phyloP scores from a whole-genome alignment of 2,329 filamentous ascomycete genomes.

The Aspergillus puulaauensis region DNA sequence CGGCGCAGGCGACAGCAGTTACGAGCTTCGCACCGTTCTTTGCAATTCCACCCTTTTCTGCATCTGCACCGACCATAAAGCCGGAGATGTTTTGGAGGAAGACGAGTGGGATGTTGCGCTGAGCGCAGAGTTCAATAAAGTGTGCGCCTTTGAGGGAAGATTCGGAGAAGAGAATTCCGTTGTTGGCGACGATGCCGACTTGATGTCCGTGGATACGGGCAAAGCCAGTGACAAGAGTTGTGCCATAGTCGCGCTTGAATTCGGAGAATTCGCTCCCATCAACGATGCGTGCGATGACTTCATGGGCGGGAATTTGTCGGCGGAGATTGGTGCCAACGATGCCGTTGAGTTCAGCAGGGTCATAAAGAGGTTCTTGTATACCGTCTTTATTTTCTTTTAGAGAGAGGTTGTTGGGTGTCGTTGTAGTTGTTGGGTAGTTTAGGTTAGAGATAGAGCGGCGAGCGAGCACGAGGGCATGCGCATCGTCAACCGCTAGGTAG shows the following conservation, averaged over 20 bases:
- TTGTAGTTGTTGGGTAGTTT: constrained; percentile 69
- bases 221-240: constrained; percentile 88
- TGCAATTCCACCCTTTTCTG: constrained; percentile 91
- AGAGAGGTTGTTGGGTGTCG: constrained; percentile 23
- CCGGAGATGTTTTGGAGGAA: constrained; percentile 97
- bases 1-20: constrained; percentile 87
- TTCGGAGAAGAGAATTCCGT: constrained; percentile 89
- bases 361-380: constrained; percentile 76
- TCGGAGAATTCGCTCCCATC: constrained; percentile 88
- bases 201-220: constrained; percentile 84
- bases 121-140: constrained; percentile 91
- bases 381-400: constrained; percentile 17
- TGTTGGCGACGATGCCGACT: constrained; percentile 92
- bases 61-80: constrained; percentile 95
- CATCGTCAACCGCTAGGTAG: constrained; percentile 91
- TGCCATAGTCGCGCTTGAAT: constrained; percentile 90
- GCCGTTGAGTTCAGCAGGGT: constrained; percentile 75
- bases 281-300: constrained; percentile 89
- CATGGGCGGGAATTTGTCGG: constrained; percentile 79
- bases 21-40: constrained; percentile 98
- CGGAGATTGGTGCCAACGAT: constrained; percentile 90
- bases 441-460: constrained; percentile 82
- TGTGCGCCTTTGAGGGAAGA: constrained; percentile 91
- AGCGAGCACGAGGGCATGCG: constrained; percentile 83
- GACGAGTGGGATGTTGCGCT: constrained; percentile 83